Evolutionary conservation across 164 flowering plant species (phyloP).

Genomic region (Kalanchoe fedtschenkoi): DNA sequence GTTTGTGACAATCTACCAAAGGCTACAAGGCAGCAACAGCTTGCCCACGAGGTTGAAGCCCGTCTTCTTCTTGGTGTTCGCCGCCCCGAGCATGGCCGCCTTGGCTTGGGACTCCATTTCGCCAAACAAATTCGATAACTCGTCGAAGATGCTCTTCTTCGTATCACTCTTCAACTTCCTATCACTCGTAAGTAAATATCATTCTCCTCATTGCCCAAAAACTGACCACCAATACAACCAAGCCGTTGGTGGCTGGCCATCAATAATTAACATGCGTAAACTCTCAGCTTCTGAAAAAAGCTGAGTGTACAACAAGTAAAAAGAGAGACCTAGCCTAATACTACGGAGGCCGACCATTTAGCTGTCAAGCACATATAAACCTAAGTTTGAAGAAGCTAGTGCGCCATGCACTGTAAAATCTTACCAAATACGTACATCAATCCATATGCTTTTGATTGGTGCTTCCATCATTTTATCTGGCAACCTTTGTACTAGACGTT

Average conservation of each 20-base stretch:
- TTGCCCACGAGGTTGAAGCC: constrained; percentile 19
- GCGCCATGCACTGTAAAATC: background rate
- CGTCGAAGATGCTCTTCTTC: constrained; percentile 26
- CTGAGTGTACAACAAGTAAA: too few species aligned
- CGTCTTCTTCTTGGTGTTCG: constrained; percentile 22
- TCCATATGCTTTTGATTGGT: background rate
- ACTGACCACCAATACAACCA: background rate
- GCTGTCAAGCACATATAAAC: background rate
- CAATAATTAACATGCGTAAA: too few species aligned
- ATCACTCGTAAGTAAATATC: constrained; percentile 15
- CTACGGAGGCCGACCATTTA: background rate
- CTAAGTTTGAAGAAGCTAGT: background rate
- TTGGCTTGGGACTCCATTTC: constrained; percentile 24
- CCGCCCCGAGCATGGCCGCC: constrained; percentile 25
- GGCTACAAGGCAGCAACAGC: constrained; percentile 8
- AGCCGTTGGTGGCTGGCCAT: too few species aligned
- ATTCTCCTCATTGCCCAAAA: background rate
- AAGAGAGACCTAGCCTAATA: too few species aligned
- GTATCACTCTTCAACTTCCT: constrained; percentile 24
- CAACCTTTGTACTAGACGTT: background rate
- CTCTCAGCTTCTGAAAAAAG: too few species aligned
- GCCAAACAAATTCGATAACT: constrained; percentile 13
- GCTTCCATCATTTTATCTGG: too few species aligned
- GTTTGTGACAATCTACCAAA: constrained; percentile 19
- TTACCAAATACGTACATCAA: background rate